Base-by-base conservation (phyloP, 148 eudicot genomes). In the Spergularia marina region DNA sequence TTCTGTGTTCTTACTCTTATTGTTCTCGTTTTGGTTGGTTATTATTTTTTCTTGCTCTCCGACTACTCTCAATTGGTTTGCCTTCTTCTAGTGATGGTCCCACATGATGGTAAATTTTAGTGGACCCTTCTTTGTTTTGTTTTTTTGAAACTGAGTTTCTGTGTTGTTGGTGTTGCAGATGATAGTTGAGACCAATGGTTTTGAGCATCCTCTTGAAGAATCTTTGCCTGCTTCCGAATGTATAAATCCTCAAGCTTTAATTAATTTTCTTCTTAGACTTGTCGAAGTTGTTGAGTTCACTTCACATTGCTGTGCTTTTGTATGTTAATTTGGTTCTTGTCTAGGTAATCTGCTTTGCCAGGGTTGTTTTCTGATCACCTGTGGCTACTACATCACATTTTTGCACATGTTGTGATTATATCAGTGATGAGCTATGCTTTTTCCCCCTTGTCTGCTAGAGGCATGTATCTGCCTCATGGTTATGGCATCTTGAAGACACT, bases 171-270 rank as follows among this genome's bases (percentile, higher is more conserved):
- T 62, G 66, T 20, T 68, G 93, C 88, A 92, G 97, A 78, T 79
- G 68, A 60, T 81, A 74, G 65, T 76, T 23, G 85, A 83, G 75
- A 71, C 83, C 73, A 80, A 61, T 77, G 90, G 62, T 72, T 51
- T 73, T 72, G 81, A 81, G 55, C 78, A 77, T 85, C 39, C 73
- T 41, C 65, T 60, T 58, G 72, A 65, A n/a, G 80, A 65, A 57
- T 73, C 78, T 81, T 83, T 82, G 63, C 67, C 78, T 65, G 70
- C 65, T 57, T 56, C 68, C 79, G 86, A 85, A 89, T 88, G 98
- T 91, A 74, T 79, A 34, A 34, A 80, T 72, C 67, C 53, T 72
- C 57, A 3, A 6, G 10, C 65, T 60, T 23, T 47, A 71, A 14
- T 39, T 9, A 7, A 57, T 10, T 74, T 53, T 54, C 9, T 4